Evolutionary conservation across 441 rosid genomes (phyloP), one percentile per base, ranked within the genome.

Genomic region (Daphne laureola): DNA sequence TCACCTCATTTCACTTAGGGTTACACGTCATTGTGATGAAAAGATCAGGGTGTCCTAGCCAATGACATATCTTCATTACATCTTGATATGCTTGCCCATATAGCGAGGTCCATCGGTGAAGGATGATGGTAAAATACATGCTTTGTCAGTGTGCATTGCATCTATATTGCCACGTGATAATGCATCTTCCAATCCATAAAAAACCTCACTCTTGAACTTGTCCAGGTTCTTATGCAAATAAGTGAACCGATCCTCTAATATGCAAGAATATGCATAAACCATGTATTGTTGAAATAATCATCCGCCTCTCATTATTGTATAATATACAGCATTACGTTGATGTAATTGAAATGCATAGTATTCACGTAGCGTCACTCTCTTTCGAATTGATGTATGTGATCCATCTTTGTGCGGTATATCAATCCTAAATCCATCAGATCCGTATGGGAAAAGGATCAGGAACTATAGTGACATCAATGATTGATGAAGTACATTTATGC

Each of bases 201-300:
- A 44, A 0, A 58, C 1, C 15, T 68, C 51, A 3, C 12, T 0
- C 3, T 4, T 3, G 3, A 21, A 21, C 25, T 21, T 21, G 3
- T 21, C 25, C 2, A 2, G 25, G 2, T 21, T 21, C 3, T 4
- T 21, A 2, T 4, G 25, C 2, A 21, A 4, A 2, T 21, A 21
- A 3, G 3, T 21, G 25, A 21, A 21, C 25, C 25, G 25, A 21
- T 21, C 25, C 25, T 61, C 54, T 5, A 61, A 51, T 13, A 67
- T 17, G 0, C 15, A n/a, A 2, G 43, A 4, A 1, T 14, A 61
- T 0, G 51, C 59, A 55, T 61, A 54, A 1, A 60, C 49, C 1
- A 59, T 2, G 25, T 14, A 55, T 3, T 60, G 50, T 23, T 66
- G 71, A 14, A 55, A 44, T 0, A 56, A 3, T 6, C 53, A 21